A percentile compares a stretch with the other conserved stretches of the same genome.
These are phyloP conservation scores for Entrophospora sp. DNA, from an alignment of 192 early-diverging fungal species.

Conservation along the genomic window DNA sequence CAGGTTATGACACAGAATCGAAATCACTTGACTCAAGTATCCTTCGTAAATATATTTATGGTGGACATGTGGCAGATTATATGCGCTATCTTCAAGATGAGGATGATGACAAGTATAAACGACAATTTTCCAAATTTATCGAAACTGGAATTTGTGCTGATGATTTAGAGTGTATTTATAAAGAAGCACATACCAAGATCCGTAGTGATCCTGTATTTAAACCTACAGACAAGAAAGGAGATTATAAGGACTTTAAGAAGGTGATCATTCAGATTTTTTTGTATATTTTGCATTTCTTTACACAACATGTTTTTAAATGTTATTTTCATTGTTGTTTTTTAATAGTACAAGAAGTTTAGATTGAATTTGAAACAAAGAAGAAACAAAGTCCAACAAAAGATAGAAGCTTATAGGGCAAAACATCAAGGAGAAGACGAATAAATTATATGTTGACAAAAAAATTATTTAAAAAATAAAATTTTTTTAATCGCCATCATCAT, in stretches of 20 bases:
- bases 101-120: constrained; percentile 96
- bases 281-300: neutral
- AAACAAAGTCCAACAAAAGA: constrained; percentile 87
- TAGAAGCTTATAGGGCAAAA: no score
- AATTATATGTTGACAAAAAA: no score
- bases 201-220: constrained; percentile 77
- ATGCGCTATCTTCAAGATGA: constrained; percentile 98
- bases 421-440: no score
- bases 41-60: constrained; percentile 94
- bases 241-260: constrained; percentile 52
- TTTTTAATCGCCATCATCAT: no score
- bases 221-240: constrained; percentile 66
- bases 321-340: no score
- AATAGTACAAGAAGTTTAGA: constrained; percentile 42
- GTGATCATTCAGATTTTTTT: constrained; percentile 39
- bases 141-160: constrained; percentile 79
- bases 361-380: constrained; percentile 89
- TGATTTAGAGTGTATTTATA: constrained; percentile 93
- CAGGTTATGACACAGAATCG: constrained; percentile 81
- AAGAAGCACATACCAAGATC: constrained; percentile 85
- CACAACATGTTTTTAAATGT: neutral
- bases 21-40: constrained; percentile 89
- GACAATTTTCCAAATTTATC: constrained; percentile 91
- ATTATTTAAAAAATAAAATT: no score
- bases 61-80: constrained; percentile 95